Conservation (phyloP, 2,329 filamentous ascomycete genomes). For the Cercospora sesami region DNA sequence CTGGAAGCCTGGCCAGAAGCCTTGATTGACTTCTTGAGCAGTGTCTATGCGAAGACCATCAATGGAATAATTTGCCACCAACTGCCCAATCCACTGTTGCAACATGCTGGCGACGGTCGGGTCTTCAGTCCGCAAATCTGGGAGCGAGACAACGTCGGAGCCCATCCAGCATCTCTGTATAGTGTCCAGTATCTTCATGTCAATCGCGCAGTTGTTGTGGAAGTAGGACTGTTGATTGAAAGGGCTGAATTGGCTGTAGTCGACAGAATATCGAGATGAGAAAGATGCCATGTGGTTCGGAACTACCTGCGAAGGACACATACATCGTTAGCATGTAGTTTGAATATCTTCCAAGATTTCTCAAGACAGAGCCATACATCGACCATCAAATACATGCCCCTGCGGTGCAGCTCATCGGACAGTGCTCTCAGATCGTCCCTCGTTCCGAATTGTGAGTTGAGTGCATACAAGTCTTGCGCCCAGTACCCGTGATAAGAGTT, state of each 20-base stretch:
- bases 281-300: slow-evolving; percentile 47
- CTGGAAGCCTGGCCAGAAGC: slow-evolving; percentile 44
- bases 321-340: not conserved
- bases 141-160: slow-evolving; percentile 55
- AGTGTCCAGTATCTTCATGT: slow-evolving; percentile 52
- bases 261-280: slow-evolving; percentile 31
- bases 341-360: not conserved
- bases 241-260: slow-evolving; percentile 41
- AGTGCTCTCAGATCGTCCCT: slow-evolving; percentile 47
- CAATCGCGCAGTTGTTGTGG: slow-evolving; percentile 56
- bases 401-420: slow-evolving; percentile 45
- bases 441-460: slow-evolving; percentile 52
- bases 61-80: slow-evolving; percentile 62
- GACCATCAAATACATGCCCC: slow-evolving; percentile 44
- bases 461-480: slow-evolving; percentile 46
- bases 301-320: slow-evolving; percentile 36
- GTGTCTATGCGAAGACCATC: slow-evolving; percentile 54
- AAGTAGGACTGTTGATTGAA: slow-evolving; percentile 45
- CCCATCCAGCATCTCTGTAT: slow-evolving; percentile 54
- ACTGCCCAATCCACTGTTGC: slow-evolving; percentile 58
- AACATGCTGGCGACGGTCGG: slow-evolving; percentile 52
- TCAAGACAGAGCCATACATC: not conserved
- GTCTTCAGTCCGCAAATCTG: slow-evolving; percentile 60
- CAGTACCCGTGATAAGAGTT: slow-evolving; percentile 52
- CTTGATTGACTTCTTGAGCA: slow-evolving; percentile 46